phyloP scores from a whole-genome alignment of 2,329 filamentous ascomycete genomes.

The Parascedosporium putredinis region DNA sequence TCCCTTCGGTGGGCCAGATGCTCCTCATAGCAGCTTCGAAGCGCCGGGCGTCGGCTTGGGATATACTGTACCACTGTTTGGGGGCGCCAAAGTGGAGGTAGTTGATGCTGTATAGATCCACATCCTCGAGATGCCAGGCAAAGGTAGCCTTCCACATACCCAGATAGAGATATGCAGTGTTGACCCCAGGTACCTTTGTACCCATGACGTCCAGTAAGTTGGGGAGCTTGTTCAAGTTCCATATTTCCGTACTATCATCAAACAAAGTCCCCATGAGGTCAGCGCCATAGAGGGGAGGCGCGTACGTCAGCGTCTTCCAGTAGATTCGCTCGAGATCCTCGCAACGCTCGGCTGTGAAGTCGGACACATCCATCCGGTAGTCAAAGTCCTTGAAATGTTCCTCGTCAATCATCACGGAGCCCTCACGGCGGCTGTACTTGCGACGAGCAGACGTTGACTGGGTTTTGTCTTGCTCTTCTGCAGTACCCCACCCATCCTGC shows the following conservation, averaged over 20 bases:
- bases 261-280: constrained; percentile 96
- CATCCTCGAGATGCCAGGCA: constrained; percentile 96
- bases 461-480: constrained; percentile 42
- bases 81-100: constrained; percentile 98
- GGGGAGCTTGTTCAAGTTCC: constrained; percentile 92
- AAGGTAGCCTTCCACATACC: constrained; percentile 99
- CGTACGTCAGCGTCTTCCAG: constrained; percentile 96
- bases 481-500: constrained; percentile 39
- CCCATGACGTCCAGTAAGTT: constrained; percentile 91
- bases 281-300: constrained; percentile 86
- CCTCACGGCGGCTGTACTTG: constrained; percentile 74
- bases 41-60: constrained; percentile 81
- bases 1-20: constrained; percentile 90
- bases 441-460: constrained; percentile 78
- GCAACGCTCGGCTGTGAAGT: constrained; percentile 84
- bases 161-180: constrained; percentile 93
- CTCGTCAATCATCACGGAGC: constrained; percentile 73
- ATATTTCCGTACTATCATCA: constrained; percentile 68
- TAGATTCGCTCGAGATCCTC: constrained; percentile 90
- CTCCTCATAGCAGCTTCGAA: constrained; percentile 94
- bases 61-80: constrained; percentile 99
- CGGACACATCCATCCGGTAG: constrained; percentile 76
- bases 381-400: constrained; percentile 84
- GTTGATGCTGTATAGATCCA: constrained; percentile 99
- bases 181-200: constrained; percentile 92